A percentile compares a stretch with the other conserved stretches of the same genome.
Conservation (phyloP, 2,329 filamentous ascomycete genomes). For the Diaporthe citrichinensis region DNA sequence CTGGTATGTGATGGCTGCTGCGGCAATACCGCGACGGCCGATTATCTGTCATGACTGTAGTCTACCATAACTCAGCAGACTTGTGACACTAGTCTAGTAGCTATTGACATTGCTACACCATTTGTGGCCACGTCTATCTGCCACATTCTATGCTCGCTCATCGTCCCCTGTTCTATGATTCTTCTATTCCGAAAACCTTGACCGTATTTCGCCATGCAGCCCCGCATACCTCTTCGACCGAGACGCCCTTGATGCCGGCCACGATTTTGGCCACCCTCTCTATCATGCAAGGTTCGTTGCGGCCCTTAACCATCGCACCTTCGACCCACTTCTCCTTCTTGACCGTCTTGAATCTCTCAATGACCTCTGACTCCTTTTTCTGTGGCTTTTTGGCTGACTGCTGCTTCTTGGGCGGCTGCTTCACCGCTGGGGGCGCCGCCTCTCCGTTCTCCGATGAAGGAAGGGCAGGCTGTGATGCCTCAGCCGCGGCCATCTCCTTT, state of each 20-base stretch:
- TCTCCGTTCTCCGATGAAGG: conserved; percentile 24
- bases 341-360: conserved; percentile 82
- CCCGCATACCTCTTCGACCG: conserved; percentile 87
- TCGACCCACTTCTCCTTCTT: conserved; percentile 97
- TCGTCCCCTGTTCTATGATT: conserved; percentile 45
- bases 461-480: conserved; percentile 33
- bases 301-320: conserved; percentile 91
- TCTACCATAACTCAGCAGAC: neutral
- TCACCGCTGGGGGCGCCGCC: conserved; percentile 18
- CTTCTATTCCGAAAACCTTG: conserved; percentile 81
- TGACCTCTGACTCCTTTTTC: conserved; percentile 76
- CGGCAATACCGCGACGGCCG: neutral
- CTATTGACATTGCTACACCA: too few relatives aligned
- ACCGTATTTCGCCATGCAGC: conserved; percentile 87
- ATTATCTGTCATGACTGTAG: conserved; percentile 41
- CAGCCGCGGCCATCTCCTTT: conserved; percentile 42
- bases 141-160: conserved; percentile 42
- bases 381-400: conserved; percentile 61
- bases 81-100: neutral
- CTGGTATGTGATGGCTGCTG: conserved; percentile 58
- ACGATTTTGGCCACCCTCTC: conserved; percentile 90
- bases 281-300: conserved; percentile 94
- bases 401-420: conserved; percentile 45
- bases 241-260: conserved; percentile 85
- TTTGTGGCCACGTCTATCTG: neutral